A percentile compares a stretch with the other conserved stretches of the same genome.
These are phyloP conservation scores for Diospyros lotus DNA, from an alignment of 148 eudicot genomes.

Conservation along the genomic window DNA sequence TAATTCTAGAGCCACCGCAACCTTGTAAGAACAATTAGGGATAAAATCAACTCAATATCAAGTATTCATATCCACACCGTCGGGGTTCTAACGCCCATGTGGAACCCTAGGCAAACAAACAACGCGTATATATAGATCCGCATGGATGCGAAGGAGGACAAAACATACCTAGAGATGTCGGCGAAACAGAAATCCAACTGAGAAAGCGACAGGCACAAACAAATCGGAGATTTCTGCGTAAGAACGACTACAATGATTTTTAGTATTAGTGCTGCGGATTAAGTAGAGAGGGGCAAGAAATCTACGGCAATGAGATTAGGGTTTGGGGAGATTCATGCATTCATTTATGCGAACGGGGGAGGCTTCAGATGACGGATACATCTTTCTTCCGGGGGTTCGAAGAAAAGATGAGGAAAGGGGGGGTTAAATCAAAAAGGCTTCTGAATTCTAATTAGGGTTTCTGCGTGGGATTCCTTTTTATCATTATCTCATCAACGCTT, in stretches of 20 bases:
- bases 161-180: background rate
- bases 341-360: background rate
- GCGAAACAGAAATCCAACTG: background rate
- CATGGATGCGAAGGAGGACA: too few species aligned
- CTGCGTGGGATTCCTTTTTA: background rate
- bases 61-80: too few species aligned
- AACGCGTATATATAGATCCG: too few species aligned
- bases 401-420: background rate
- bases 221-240: background rate
- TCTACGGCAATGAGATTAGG: background rate
- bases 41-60: too few species aligned
- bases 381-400: background rate
- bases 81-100: too few species aligned
- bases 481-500: too few species aligned
- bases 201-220: background rate
- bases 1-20: too few species aligned
- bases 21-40: too few species aligned
- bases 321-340: slow-evolving; percentile 1
- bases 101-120: too few species aligned
- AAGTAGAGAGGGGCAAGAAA: background rate
- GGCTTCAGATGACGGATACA: background rate
- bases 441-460: slow-evolving; percentile 6
- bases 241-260: background rate
- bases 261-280: background rate
- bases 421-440: too few species aligned